Percentiles rank a stretch among this genome's conserved stretches.
These are phyloP conservation scores for Asterophora lycoperdoides DNA, from an alignment of 768 basidiomycete genomes.

Conservation along the genomic window DNA sequence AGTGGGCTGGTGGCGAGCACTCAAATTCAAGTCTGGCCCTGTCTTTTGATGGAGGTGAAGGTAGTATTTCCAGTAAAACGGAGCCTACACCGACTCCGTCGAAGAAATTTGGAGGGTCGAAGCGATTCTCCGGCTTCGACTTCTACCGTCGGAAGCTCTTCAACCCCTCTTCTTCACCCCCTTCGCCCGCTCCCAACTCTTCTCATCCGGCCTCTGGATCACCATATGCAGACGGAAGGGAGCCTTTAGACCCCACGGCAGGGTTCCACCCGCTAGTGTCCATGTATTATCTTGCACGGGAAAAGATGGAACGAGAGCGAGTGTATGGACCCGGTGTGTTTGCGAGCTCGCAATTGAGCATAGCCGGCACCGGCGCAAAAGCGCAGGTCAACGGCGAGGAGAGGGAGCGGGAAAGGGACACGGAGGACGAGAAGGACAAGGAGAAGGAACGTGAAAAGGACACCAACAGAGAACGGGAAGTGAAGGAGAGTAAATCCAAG, in stretches of 20 bases:
- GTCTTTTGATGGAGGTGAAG: conserved; percentile 43
- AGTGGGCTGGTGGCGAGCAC: conserved; percentile 56
- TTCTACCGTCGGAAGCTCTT: conserved; percentile 91
- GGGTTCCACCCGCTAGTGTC: conserved; percentile 95
- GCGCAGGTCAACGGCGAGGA: background rate
- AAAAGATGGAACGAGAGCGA: conserved; percentile 91
- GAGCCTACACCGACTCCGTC: conserved; percentile 41
- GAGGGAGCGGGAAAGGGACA: background rate
- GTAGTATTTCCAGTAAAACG: conserved; percentile 37
- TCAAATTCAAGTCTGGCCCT: conserved; percentile 70
- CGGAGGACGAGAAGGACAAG: background rate
- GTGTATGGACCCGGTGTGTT: conserved; percentile 95
- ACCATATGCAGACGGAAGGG: background rate
- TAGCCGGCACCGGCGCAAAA: conserved; percentile 27
- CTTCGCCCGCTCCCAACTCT: conserved; percentile 44
- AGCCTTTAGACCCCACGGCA: conserved; percentile 75
- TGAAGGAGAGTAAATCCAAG: conserved; percentile 18
- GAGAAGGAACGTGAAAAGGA: conserved; percentile 8
- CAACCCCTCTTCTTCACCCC: conserved; percentile 50
- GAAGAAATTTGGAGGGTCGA: conserved; percentile 47
- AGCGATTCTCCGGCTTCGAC: conserved; percentile 93
- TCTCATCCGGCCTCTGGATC: conserved; percentile 43
- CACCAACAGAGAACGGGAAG: background rate
- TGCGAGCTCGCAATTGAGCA: conserved; percentile 82
- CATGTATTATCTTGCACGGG: conserved; percentile 93